Evolutionary conservation across 1,139 yeast genomes (phyloP).

Genomic region (Wickerhamiella infanticola): DNA sequence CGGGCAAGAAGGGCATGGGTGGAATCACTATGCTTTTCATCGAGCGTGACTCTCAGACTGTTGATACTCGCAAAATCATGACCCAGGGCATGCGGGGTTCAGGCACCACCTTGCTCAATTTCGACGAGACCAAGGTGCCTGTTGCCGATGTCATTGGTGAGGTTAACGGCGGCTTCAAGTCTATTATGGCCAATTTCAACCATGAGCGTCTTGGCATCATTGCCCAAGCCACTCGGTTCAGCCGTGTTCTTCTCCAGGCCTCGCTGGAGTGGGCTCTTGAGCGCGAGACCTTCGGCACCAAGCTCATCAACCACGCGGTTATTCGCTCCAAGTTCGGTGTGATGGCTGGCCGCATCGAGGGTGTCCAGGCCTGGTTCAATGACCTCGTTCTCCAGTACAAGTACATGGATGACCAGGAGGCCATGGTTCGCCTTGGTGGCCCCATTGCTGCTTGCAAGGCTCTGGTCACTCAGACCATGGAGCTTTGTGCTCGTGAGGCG

Average conservation of each 20-base stretch:
- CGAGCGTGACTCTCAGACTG: slow-evolving; percentile 18
- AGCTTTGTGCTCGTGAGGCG: slow-evolving; percentile 31
- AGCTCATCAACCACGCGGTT: slow-evolving; percentile 29
- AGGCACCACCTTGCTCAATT: slow-evolving; percentile 28
- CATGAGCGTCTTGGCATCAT: slow-evolving; percentile 31
- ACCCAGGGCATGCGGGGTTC: slow-evolving; percentile 30
- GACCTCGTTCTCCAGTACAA: slow-evolving; percentile 24
- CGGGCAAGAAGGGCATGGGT: slow-evolving; percentile 28
- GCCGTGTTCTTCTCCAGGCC: slow-evolving; percentile 28
- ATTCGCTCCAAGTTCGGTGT: slow-evolving; percentile 30
- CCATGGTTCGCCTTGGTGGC: slow-evolving; percentile 28
- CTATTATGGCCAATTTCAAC: slow-evolving; percentile 31
- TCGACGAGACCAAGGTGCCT: slow-evolving; percentile 33
- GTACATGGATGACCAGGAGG: slow-evolving; percentile 23
- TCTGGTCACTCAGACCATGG: slow-evolving; percentile 28
- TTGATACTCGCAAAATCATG: slow-evolving; percentile 25
- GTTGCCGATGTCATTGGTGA: slow-evolving; percentile 28
- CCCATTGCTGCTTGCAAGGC: slow-evolving; percentile 32
- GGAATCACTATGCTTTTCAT: slow-evolving; percentile 29
- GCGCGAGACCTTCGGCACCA: slow-evolving; percentile 30
- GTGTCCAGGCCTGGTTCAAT: slow-evolving; percentile 27
- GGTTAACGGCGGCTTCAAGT: slow-evolving; percentile 31
- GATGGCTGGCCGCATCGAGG: slow-evolving; percentile 29
- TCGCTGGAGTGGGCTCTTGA: slow-evolving; percentile 28
- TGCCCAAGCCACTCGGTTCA: slow-evolving; percentile 26